These are phyloP conservation scores for Arthrinium puccinioides DNA, from an alignment of 2,329 filamentous ascomycete genomes.

Conservation along the genomic window DNA sequence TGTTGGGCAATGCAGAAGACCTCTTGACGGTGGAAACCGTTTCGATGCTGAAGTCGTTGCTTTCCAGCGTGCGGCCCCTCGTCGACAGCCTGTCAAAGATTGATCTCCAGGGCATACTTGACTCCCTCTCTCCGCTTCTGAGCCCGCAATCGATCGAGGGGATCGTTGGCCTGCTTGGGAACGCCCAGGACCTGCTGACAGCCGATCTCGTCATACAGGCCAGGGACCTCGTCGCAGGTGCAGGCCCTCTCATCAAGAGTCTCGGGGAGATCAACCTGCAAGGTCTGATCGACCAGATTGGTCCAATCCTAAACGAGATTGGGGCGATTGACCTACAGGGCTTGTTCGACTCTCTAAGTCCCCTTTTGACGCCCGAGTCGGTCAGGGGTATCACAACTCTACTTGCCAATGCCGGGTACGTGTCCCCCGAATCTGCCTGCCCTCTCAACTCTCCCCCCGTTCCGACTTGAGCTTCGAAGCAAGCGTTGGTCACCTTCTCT, in stretches of 20 bases:
- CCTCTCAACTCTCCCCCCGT: no score
- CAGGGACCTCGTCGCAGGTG: constrained; percentile 18
- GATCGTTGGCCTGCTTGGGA: constrained; percentile 21
- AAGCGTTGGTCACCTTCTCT: no score
- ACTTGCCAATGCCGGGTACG: constrained; percentile 17
- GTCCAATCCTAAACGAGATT: constrained; percentile 21
- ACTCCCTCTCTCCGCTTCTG: constrained; percentile 26
- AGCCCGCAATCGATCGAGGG: constrained; percentile 24
- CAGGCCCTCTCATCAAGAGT: constrained; percentile 14
- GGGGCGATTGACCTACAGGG: constrained; percentile 17
- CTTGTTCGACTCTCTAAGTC: constrained; percentile 15
- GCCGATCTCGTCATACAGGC: constrained; percentile 19
- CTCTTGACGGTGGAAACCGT: no score
- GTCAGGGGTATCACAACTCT: constrained; percentile 18
- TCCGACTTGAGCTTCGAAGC: neutral
- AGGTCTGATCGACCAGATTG: constrained; percentile 17
- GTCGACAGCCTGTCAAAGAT: constrained; percentile 21
- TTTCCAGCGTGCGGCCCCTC: constrained; percentile 19
- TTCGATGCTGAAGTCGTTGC: constrained; percentile 13
- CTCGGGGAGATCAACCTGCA: constrained; percentile 17
- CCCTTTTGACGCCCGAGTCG: constrained; percentile 19
- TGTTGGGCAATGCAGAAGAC: constrained; percentile 22
- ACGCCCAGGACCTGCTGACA: constrained; percentile 22
- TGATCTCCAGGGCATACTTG: constrained; percentile 19
- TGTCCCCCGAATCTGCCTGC: no score